Conservation (phyloP, 2,329 filamentous ascomycete genomes). For the Aspergillus alliaceus region DNA sequence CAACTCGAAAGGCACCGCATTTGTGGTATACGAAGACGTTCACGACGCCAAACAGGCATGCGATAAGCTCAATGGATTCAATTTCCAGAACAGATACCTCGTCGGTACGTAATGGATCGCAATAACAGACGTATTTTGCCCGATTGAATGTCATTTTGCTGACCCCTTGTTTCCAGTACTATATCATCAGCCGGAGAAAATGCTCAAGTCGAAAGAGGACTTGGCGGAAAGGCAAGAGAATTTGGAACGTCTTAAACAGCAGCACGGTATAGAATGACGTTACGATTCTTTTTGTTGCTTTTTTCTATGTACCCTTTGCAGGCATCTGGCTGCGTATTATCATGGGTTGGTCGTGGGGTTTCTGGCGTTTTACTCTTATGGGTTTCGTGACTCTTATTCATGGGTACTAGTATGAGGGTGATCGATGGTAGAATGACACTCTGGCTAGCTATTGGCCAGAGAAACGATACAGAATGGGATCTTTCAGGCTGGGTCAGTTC, state of each 20-base stretch:
- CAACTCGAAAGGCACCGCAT: conserved; percentile 97
- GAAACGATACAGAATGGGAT: conserved; percentile 23
- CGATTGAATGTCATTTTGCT: background rate
- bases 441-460: conserved; percentile 16
- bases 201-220: conserved; percentile 87
- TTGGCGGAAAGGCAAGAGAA: conserved; percentile 91
- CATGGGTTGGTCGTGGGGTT: conserved; percentile 41
- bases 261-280: conserved; percentile 96
- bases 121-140: background rate
- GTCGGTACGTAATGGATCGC: conserved; percentile 67
- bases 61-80: conserved; percentile 99
- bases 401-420: conserved; percentile 24
- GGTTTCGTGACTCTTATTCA: conserved; percentile 32
- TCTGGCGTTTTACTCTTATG: conserved; percentile 40
- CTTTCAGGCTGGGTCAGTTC: conserved; percentile 18
- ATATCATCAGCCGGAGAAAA: conserved; percentile 77
- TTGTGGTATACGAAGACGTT: conserved; percentile 99
- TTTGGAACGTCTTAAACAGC: conserved; percentile 95
- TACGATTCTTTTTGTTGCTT: conserved; percentile 27
- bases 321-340: conserved; percentile 35
- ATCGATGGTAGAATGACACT: conserved; percentile 28
- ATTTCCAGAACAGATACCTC: conserved; percentile 99
- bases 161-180: conserved; percentile 50
- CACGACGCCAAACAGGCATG: conserved; percentile 98
- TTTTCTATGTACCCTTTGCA: conserved; percentile 33